Evolutionary conservation across 495 filamentous ascomycete genomes (phyloP).

Genomic region (Emericellopsis terricola): DNA sequence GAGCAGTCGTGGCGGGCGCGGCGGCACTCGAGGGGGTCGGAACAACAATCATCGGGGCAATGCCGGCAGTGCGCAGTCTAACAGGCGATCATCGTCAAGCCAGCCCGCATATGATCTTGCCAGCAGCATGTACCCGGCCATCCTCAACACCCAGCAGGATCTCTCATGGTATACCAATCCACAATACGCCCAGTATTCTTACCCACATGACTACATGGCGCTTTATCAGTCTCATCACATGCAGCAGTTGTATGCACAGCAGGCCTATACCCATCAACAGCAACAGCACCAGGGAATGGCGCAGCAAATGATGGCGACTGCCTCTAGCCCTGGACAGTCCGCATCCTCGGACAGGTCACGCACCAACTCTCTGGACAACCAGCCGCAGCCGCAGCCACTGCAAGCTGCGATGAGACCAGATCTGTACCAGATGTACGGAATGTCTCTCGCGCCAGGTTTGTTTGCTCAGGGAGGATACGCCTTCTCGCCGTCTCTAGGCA

Average conservation of each 20-base stretch:
- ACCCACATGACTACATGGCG: conserved; percentile 26
- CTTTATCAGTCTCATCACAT: conserved; percentile 23
- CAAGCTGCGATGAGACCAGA: conserved; percentile 32
- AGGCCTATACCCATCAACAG: conserved; percentile 5
- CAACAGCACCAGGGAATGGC: conserved; percentile 23
- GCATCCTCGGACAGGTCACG: conserved; percentile 24
- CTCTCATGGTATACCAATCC: conserved; percentile 23
- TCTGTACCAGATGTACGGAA: conserved; percentile 14
- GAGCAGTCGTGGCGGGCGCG: conserved; percentile 34
- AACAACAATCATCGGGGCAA: conserved; percentile 19
- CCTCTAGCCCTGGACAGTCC: conserved; percentile 6
- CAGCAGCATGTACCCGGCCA: conserved; percentile 11
- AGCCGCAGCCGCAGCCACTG: conserved; percentile 13
- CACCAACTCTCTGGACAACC: conserved; percentile 31
- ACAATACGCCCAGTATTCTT: conserved; percentile 16
- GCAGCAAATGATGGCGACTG: conserved; percentile 24
- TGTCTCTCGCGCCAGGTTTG: conserved; percentile 11
- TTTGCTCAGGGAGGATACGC: conserved; percentile 22
- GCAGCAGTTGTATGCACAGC: conserved; percentile 18
- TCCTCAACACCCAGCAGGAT: conserved; percentile 18
- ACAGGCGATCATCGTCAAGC: conserved; percentile 11
- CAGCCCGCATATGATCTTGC: conserved; percentile 8
- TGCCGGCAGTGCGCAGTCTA: conserved; percentile 5
- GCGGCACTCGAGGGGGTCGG: conserved; percentile 34
- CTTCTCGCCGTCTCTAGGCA: conserved; percentile 26